Conservation (phyloP, 306 rosid species). For the Abrus precatorius region DNA sequence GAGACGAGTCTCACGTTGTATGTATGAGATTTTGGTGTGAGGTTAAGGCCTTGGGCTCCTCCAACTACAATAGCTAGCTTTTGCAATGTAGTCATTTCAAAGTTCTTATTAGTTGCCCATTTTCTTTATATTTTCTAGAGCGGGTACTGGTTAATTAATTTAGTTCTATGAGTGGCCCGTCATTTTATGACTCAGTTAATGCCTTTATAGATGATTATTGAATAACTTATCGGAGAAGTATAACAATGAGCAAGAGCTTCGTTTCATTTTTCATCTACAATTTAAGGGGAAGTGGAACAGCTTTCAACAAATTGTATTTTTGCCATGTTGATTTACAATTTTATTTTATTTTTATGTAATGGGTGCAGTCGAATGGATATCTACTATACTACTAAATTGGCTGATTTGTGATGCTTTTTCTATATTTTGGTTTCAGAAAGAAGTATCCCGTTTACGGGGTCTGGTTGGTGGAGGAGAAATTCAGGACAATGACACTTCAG, state of each 20-base stretch:
- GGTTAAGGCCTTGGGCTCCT: too few species aligned
- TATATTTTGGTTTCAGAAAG: slow-evolving; percentile 66
- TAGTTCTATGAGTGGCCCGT: slow-evolving; percentile 29
- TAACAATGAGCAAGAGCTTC: slow-evolving; percentile 7
- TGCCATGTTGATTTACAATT: slow-evolving; percentile 9
- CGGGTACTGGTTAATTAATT: slow-evolving; percentile 14
- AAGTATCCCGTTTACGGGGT: slow-evolving; percentile 81
- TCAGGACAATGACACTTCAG: slow-evolving; percentile 69
- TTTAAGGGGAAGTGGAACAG: slow-evolving; percentile 8
- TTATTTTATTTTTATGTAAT: neutral
- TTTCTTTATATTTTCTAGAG: neutral
- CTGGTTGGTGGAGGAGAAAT: slow-evolving; percentile 70
- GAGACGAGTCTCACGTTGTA: too few species aligned
- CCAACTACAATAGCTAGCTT: too few species aligned
- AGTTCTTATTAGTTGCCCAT: neutral
- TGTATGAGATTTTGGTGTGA: too few species aligned
- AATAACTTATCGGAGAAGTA: slow-evolving; percentile 18
- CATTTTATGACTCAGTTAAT: slow-evolving; percentile 17
- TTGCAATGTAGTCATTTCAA: too few species aligned
- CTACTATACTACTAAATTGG: slow-evolving; percentile 10
- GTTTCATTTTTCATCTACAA: slow-evolving; percentile 11
- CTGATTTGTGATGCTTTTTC: slow-evolving; percentile 12
- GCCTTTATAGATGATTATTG: neutral
- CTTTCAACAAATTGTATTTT: slow-evolving; percentile 20
- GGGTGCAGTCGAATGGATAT: slow-evolving; percentile 21